Percentiles rank a stretch among this genome's conserved stretches.
Conservation (phyloP, 768 basidiomycete species). For the Termitomyces sp. region DNA sequence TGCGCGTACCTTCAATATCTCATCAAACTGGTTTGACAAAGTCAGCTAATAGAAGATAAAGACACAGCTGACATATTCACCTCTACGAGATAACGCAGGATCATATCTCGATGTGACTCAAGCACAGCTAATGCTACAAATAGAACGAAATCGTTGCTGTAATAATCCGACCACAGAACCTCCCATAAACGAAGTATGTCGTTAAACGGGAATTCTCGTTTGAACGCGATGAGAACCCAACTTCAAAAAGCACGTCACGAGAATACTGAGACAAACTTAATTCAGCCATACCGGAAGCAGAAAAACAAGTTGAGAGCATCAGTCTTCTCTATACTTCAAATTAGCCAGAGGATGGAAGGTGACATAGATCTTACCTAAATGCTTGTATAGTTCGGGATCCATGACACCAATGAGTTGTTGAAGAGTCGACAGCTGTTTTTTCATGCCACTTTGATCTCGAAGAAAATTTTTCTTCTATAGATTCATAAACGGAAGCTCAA, state of each 20-base stretch:
- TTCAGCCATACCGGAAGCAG: constrained; percentile 77
- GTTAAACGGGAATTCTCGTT: constrained; percentile 92
- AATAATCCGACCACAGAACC: constrained; percentile 88
- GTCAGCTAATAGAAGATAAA: neutral
- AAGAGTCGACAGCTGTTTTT: constrained; percentile 81
- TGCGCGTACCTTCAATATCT: constrained; percentile 60
- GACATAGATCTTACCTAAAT: constrained; percentile 55
- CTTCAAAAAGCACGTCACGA: constrained; percentile 28
- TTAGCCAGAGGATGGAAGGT: neutral
- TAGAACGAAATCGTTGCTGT: constrained; percentile 82
- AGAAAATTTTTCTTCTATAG: constrained; percentile 88
- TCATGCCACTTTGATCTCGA: constrained; percentile 97
- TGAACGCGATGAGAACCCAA: constrained; percentile 91
- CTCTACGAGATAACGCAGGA: constrained; percentile 92
- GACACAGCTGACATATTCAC: constrained; percentile 30
- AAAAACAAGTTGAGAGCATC: constrained; percentile 94
- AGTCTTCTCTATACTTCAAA: constrained; percentile 56
- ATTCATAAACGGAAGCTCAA: constrained; percentile 5
- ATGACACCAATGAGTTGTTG: constrained; percentile 89
- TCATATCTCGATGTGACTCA: constrained; percentile 93
- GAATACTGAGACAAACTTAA: neutral
- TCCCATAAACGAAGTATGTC: constrained; percentile 93
- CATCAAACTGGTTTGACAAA: constrained; percentile 56
- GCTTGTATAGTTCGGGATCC: constrained; percentile 94
- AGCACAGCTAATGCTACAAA: constrained; percentile 93